Evolutionary conservation across 2,329 filamentous ascomycete genomes (phyloP), one percentile per base, ranked within the genome.

Genomic region (Grosmannia huntii): DNA sequence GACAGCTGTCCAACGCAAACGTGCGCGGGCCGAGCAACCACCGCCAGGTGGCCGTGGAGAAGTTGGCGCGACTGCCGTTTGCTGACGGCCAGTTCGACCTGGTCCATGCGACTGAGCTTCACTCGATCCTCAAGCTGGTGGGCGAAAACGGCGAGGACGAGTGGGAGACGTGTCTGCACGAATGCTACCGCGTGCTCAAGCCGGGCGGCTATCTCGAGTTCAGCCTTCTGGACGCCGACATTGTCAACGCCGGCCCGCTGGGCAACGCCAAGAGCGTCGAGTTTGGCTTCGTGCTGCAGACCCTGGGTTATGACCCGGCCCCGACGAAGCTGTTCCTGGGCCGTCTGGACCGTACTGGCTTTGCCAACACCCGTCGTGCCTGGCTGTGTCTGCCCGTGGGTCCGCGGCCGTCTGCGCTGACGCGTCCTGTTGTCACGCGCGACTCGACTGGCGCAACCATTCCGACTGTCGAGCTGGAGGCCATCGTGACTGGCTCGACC

Each of bases 181-280:
- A 99, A 73, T 95, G 90, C 69, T 84, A 89, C 75, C 90, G 94
- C 60, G 86, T 95, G 60, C 83, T 96, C 64, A 96, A 96, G 74
- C 91, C 92, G 0, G 90, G 90, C 55, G 94, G 94, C 36, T 92
- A 92, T 70, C 76, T 99, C 60, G 94, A 99, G 68, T 99, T 94
- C 73, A 85, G 84, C 62, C 74, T 97, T 51, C 82, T 97, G 65
- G 94, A 99, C 70, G 87, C 90, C 1, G 90, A 95, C 67, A 84
- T 99, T 65, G 84, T 95, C 62, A 91, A 90, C 63, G 85, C 90
- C 0, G 91, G 91, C 0, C 84, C 87, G 0, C 77, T 85, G 23
- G 89, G 86, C 41, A 84, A 89, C 59, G 89, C 90, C 52, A 87
- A 94, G 69, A 87, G 86, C 54, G 89, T 95, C 57, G 91, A 97